A percentile compares a stretch with the other conserved stretches of the same genome.
phyloP scores from a whole-genome alignment of 768 basidiomycete species.

The Serendipita indica region DNA sequence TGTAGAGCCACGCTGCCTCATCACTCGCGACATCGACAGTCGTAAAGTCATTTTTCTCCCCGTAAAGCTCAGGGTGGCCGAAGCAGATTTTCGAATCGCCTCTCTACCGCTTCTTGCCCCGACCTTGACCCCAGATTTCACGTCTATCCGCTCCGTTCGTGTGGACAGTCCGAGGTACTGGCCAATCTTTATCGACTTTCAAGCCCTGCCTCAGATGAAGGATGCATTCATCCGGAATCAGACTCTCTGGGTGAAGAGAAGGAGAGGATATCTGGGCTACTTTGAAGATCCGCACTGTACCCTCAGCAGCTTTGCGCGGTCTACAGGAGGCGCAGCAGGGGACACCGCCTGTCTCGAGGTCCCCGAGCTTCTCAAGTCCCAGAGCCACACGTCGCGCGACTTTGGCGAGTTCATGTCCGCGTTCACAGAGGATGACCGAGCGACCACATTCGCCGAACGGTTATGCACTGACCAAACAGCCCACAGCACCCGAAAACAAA shows the following conservation, averaged over 20 bases:
- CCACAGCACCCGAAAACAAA: conserved; percentile 32
- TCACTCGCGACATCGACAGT: conserved; percentile 85
- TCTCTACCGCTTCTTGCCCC: conserved; percentile 77
- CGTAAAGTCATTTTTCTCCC: conserved; percentile 85
- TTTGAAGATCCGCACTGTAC: conserved; percentile 89
- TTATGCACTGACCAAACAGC: conserved; percentile 39
- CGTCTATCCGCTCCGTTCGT: conserved; percentile 62
- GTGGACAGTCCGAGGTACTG: conserved; percentile 93
- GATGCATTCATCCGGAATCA: conserved; percentile 56
- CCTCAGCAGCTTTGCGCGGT: conserved; percentile 76
- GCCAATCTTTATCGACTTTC: conserved; percentile 76
- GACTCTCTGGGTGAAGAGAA: conserved; percentile 82
- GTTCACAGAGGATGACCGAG: conserved; percentile 66
- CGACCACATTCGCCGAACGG: conserved; percentile 69
- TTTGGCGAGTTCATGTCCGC: conserved; percentile 76
- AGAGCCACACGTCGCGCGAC: conserved; percentile 54
- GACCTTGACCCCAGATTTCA: conserved; percentile 80
- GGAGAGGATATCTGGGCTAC: conserved; percentile 86
- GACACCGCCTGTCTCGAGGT: conserved; percentile 79
- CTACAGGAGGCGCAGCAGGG: conserved; percentile 60
- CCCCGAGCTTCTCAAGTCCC: conserved; percentile 53
- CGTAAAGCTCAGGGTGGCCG: conserved; percentile 68
- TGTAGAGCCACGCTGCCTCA: conserved; percentile 82
- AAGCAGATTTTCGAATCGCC: conserved; percentile 39
- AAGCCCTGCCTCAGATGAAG: conserved; percentile 49